Base-by-base conservation (phyloP, 495 filamentous ascomycete genomes). In the Aspergillus sclerotiicarbonarius region DNA sequence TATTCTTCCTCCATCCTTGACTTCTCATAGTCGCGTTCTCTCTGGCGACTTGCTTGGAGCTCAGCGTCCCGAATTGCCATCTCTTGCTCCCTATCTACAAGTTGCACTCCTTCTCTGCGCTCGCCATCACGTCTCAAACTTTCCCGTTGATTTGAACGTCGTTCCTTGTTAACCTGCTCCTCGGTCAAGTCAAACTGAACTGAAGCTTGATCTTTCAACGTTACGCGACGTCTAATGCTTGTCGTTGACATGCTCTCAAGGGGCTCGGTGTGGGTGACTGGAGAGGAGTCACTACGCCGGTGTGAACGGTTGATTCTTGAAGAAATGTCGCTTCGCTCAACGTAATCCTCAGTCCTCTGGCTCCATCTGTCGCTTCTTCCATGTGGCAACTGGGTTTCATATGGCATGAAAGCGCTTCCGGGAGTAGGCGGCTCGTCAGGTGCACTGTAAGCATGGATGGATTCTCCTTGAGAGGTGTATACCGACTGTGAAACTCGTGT, bases 401-500 rank as follows among this genome's bases (percentile, higher is more conserved):
- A 71, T 41, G 56, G 67, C 25, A 57, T 64, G 60, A 57, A 62
- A 6, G 67, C 59, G 52, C 58, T 65, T 31, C 58, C 65, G 39
- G 75, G 76, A 8, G 65, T 59, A 8, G 71, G 67, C 53, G 72
- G 69, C 25, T 59, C 71, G 9, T 58, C 64, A 18, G 72, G 69
- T 20, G 72, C 62, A 51, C 60, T 76, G 41, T 74, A 72, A 2
- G 66, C 68, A 32, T 70, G 71, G 15, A 70, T 67, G 5, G 75
- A 57, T 20, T 69, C 62, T 30, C 71, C 69, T 59, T 80, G 75
- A 12, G 70, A 71, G 16, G 76, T 76, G 60, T 82, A 86, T 4
- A 86, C 70, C 3, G 76, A 70, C 60, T 82, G 75, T 21, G 81
- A 84, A 31, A 86, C 80, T 6, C 81, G 81, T 1, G 77, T 75